A percentile compares a stretch with the other conserved stretches of the same genome.
Evolutionary conservation across 2,329 filamentous ascomycete species (phyloP).

Genomic region (Penicillium paneum): DNA sequence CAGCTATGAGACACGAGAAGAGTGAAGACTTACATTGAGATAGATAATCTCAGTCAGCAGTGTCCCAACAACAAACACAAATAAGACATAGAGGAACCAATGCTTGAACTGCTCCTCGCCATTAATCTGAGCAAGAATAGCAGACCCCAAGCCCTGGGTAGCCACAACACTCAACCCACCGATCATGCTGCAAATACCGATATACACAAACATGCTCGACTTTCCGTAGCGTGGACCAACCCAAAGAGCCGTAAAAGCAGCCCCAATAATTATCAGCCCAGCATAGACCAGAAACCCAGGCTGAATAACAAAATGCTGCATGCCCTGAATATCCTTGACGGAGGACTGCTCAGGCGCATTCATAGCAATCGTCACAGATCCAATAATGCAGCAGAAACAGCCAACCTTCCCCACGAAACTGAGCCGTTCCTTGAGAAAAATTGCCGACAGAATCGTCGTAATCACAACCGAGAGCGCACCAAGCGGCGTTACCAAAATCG

Average conservation of each 20-base stretch:
- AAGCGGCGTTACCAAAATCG: constrained; percentile 88
- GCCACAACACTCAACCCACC: constrained; percentile 92
- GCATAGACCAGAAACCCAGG: constrained; percentile 84
- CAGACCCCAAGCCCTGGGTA: constrained; percentile 87
- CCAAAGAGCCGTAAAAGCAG: constrained; percentile 70
- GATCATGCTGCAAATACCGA: constrained; percentile 92
- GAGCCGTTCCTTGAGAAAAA: constrained; percentile 91
- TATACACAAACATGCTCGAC: constrained; percentile 95
- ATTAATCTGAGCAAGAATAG: constrained; percentile 79
- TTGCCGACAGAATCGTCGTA: constrained; percentile 83
- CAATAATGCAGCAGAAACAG: constrained; percentile 92
- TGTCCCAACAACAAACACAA: constrained; percentile 87
- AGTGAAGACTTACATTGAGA: constrained; percentile 71
- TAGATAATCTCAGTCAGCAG: constrained; percentile 91
- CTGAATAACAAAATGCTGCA: constrained; percentile 80
- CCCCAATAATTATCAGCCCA: constrained; percentile 75
- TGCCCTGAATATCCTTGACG: constrained; percentile 82
- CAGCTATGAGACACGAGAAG: background rate
- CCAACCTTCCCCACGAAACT: constrained; percentile 95
- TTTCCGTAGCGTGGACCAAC: constrained; percentile 86
- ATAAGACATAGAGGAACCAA: constrained; percentile 90
- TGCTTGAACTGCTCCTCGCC: constrained; percentile 90
- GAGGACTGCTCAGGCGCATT: constrained; percentile 86
- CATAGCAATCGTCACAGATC: constrained; percentile 88
- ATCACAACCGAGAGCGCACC: constrained; percentile 91